Percentiles rank a stretch among this genome's conserved stretches.
phyloP scores from a whole-genome alignment of 2,329 filamentous ascomycete genomes.

The Penicillium sp. region DNA sequence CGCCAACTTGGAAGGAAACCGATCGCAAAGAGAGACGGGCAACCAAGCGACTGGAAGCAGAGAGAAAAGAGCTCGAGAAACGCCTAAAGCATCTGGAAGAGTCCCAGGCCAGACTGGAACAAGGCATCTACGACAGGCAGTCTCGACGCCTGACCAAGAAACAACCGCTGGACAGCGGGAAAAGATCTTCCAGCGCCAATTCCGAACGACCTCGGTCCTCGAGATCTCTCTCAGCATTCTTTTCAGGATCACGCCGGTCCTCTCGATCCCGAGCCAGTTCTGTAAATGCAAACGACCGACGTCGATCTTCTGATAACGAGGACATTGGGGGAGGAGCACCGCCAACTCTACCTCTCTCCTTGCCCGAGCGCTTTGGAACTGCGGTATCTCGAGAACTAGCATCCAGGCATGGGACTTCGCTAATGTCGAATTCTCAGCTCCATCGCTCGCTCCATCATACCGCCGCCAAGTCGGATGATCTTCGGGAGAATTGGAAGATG shows the following conservation, averaged over 20 bases:
- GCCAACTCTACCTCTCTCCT: conserved; percentile 26
- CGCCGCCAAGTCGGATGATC: conserved; percentile 21
- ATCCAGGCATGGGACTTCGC: conserved; percentile 23
- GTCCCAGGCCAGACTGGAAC: conserved; percentile 20
- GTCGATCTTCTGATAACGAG: conserved; percentile 9
- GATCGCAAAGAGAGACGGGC: conserved; percentile 33
- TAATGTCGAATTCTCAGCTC: conserved; percentile 18
- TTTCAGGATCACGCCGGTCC: conserved; percentile 29
- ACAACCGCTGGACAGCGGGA: conserved; percentile 33
- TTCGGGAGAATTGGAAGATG: conserved; percentile 24
- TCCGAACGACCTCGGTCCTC: conserved; percentile 30
- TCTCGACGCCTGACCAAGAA: conserved; percentile 40
- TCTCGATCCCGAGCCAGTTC: conserved; percentile 35
- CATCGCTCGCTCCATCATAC: conserved; percentile 19
- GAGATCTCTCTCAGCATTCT: conserved; percentile 30
- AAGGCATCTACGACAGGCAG: conserved; percentile 23
- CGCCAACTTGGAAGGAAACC: conserved; percentile 25
- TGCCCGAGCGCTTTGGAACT: conserved; percentile 35
- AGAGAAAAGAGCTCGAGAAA: conserved; percentile 36
- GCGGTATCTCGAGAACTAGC: conserved; percentile 35
- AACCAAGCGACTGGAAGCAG: conserved; percentile 35
- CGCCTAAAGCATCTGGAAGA: conserved; percentile 24
- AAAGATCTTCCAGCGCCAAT: conserved; percentile 34
- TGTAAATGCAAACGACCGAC: conserved; percentile 18
- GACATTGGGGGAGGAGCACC: conserved; percentile 6